These are phyloP conservation scores for Arthroderma uncinatum DNA, from an alignment of 2,329 filamentous ascomycete species.

Conservation along the genomic window DNA sequence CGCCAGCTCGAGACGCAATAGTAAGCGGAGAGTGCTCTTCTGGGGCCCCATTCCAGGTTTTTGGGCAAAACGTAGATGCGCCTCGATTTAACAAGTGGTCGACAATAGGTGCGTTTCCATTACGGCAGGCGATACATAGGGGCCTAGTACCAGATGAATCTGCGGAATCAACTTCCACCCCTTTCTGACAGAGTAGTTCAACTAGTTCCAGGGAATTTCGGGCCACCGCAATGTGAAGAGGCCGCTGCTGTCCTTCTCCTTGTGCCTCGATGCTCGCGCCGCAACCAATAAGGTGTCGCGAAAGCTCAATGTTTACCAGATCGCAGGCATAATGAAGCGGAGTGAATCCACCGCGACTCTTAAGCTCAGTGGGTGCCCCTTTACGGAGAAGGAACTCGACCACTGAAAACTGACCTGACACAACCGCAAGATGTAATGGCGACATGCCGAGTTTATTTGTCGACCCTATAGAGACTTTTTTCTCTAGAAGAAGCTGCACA, in stretches of 20 bases:
- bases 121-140: slow-evolving; percentile 27
- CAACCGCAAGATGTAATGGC: slow-evolving; percentile 28
- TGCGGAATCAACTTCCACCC: slow-evolving; percentile 23
- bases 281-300: slow-evolving; percentile 25
- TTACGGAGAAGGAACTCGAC: slow-evolving; percentile 30
- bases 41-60: slow-evolving; percentile 17
- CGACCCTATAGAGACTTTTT: slow-evolving; percentile 20
- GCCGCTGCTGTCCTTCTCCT: slow-evolving; percentile 19
- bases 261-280: slow-evolving; percentile 28
- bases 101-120: slow-evolving; percentile 27
- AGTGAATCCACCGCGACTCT: slow-evolving; percentile 22
- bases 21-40: slow-evolving; percentile 25
- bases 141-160: slow-evolving; percentile 25
- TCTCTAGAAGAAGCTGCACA: slow-evolving; percentile 24
- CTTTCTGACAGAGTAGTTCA: slow-evolving; percentile 24
- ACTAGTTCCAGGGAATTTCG: slow-evolving; percentile 23
- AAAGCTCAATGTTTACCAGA: slow-evolving; percentile 22
- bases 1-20: background rate
- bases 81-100: slow-evolving; percentile 26
- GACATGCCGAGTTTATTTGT: slow-evolving; percentile 25
- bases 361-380: slow-evolving; percentile 21
- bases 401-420: slow-evolving; percentile 28
- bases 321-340: slow-evolving; percentile 32
- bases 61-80: slow-evolving; percentile 18
- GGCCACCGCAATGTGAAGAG: slow-evolving; percentile 27